Evolutionary conservation across 768 basidiomycete genomes (phyloP), one percentile per base, ranked within the genome.

Genomic region (Mycena floridula): DNA sequence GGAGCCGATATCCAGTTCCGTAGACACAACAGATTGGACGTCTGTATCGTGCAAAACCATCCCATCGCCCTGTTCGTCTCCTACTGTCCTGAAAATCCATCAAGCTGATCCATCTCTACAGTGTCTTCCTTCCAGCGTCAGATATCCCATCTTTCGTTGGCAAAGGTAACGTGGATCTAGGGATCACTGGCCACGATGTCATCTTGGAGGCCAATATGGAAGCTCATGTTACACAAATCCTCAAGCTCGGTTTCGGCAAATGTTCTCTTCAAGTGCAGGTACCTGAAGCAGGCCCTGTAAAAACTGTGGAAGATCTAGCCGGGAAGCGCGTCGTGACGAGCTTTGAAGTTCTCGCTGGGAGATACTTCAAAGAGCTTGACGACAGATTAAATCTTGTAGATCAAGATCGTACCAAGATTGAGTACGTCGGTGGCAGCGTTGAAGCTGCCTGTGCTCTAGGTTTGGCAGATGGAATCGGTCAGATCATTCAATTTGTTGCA

Each of bases 131-230:
- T 20, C 94, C 96, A 20, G 96, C 96, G 1, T 74, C 87, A 5
- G 96, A 99, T 58, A 99, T 99, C 51, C 94, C 96, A 8, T 95
- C 93, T 23, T 99, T 98, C 64, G 96, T 99, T 37, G 96, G 93
- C 35, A 93, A 95, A 61, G 96, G 96, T 40, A 87, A 93, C 58
- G 88, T 99, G 57, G 89, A 97, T 55, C 74, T 99, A 36, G 96
- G 96, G 5, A 96, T 99, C 55, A 98, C 96, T 7, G 96, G 96
- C 4, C 93, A 97, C 66, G 96, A 99, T 69, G 89, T 96, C 50
- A 89, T 98, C 52, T 78, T 94, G 37, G 95, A 99, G 64, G 75
- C 92, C 2, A 67, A 82, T 45, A 92, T 96, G 83, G 72, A 87
- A 50, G 61, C 73, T 11, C 76, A 79, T 47, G 82, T 97, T 44